phyloP scores from a whole-genome alignment of 225 moss, liverwort and hornwort genomes.

The Straminergon stramineum region DNA sequence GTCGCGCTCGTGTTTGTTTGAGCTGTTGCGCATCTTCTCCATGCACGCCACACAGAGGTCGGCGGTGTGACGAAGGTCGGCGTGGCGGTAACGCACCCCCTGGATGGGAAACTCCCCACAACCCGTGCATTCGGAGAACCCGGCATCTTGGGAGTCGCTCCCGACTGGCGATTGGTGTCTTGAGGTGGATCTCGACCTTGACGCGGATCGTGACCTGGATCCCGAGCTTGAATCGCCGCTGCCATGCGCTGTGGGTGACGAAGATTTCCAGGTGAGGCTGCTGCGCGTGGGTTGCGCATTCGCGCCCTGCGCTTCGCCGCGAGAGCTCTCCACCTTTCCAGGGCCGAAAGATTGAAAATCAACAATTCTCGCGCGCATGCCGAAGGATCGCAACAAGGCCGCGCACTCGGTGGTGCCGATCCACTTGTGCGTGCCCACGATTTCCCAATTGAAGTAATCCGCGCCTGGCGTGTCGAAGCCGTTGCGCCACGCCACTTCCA shows the following conservation, averaged over 20 bases:
- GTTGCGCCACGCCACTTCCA: constrained; percentile 68
- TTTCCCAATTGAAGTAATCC: constrained; percentile 61
- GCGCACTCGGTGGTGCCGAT: constrained; percentile 90
- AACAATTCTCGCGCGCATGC: constrained; percentile 63
- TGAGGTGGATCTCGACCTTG: constrained; percentile 24
- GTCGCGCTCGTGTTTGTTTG: constrained; percentile 16
- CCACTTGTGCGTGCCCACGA: constrained; percentile 63
- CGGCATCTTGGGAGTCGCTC: background rate
- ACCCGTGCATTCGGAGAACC: constrained; percentile 16
- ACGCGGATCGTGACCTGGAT: constrained; percentile 12
- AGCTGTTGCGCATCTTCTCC: constrained; percentile 28
- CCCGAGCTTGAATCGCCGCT: background rate
- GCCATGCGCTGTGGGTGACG: background rate
- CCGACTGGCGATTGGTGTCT: constrained; percentile 24
- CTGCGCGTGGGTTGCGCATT: constrained; percentile 28
- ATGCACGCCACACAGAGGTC: constrained; percentile 43
- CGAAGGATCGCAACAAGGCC: constrained; percentile 65
- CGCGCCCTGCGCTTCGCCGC: constrained; percentile 9
- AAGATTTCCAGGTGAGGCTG: background rate
- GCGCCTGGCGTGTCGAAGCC: constrained; percentile 66
- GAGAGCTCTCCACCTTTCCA: constrained; percentile 15
- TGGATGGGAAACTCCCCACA: constrained; percentile 39
- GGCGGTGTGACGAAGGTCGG: background rate
- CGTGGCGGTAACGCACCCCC: constrained; percentile 24
- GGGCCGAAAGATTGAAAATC: constrained; percentile 53